phyloP scores from a whole-genome alignment of 345 rosid genomes.

The Gossypium anomalum region DNA sequence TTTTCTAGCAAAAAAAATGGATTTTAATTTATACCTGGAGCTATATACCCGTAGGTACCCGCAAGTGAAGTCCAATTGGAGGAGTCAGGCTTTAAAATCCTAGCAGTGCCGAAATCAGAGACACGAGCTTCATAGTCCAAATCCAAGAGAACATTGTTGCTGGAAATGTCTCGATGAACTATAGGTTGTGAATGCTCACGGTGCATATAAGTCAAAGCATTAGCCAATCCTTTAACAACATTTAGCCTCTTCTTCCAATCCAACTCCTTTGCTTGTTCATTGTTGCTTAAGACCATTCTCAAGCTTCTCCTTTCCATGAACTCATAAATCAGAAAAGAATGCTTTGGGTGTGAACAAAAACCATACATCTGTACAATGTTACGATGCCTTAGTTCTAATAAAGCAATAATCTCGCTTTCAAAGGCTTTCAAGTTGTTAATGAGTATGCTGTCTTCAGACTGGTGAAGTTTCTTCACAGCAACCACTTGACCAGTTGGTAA shows the following conservation, averaged over 20 bases:
- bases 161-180: constrained; percentile 4
- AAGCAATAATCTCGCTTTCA: constrained; percentile 7
- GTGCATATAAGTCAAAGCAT: constrained; percentile 12
- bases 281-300: background rate
- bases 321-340: constrained; percentile 1
- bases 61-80: constrained; percentile 11
- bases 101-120: constrained; percentile 9
- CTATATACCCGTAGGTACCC: background rate
- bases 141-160: constrained; percentile 5
- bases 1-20: no score
- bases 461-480: constrained; percentile 23
- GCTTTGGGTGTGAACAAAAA: background rate
- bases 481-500: background rate
- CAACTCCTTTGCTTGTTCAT: background rate
- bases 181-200: background rate
- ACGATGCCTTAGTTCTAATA: constrained; percentile 3
- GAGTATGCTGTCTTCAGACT: background rate
- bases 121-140: background rate
- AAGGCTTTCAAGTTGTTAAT: background rate
- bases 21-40: background rate
- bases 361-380: constrained; percentile 16
- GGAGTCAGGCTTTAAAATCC: constrained; percentile 1
- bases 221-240: background rate
- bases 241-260: constrained; percentile 13
- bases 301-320: constrained; percentile 14